A percentile compares a stretch with the other conserved stretches of the same genome.
Conservation (phyloP, 169 alveolate species). For the Plasmodium inui region DNA sequence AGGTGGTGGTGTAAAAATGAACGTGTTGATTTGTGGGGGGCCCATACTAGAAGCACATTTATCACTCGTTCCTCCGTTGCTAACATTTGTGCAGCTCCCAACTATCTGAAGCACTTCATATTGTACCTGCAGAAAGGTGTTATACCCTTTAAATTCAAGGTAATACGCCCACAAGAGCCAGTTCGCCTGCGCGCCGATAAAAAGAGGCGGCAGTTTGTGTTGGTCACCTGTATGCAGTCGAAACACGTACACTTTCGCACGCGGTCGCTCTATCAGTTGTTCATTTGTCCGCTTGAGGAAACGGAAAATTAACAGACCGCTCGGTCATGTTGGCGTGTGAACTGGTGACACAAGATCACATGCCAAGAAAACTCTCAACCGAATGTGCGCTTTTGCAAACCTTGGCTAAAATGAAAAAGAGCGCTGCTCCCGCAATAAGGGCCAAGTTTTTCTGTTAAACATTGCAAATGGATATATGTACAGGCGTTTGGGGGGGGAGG, state of each 20-base stretch:
- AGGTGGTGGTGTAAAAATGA: constrained; percentile 8
- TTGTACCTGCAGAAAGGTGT: constrained; percentile 60
- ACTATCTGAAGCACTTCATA: neutral
- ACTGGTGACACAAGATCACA: neutral
- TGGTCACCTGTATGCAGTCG: neutral
- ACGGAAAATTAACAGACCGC: neutral
- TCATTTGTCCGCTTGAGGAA: neutral
- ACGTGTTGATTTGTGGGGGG: neutral
- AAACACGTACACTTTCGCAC: neutral
- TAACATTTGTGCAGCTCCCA: neutral
- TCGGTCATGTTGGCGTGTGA: neutral
- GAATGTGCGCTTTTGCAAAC: constrained; percentile 36
- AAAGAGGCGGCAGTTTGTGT: neutral
- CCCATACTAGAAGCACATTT: neutral
- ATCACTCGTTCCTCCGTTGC: neutral
- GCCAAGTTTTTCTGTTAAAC: constrained; percentile 30
- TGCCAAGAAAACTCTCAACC: neutral
- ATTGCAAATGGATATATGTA: neutral
- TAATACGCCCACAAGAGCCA: constrained; percentile 76
- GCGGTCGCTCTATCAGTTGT: neutral
- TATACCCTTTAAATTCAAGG: constrained; percentile 75
- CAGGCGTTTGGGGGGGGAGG: neutral
- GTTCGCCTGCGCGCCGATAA: constrained; percentile 20
- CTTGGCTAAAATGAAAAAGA: constrained; percentile 49
- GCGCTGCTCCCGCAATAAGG: constrained; percentile 16